phyloP scores from a whole-genome alignment of 2,329 filamentous ascomycete genomes.

The Metarhizium guizhouense region DNA sequence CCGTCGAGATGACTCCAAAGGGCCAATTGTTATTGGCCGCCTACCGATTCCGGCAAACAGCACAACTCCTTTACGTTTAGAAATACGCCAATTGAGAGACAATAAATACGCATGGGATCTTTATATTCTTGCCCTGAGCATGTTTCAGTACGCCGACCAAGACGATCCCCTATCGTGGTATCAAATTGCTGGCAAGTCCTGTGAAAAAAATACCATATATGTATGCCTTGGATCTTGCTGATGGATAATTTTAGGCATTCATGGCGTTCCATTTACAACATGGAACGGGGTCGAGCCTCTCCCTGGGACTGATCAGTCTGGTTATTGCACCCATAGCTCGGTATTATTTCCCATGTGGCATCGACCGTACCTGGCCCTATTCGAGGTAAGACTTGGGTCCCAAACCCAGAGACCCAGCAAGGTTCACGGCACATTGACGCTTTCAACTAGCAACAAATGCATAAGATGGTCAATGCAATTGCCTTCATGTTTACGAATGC shows the following conservation, averaged over 20 bases:
- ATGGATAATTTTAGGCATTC: conserved; percentile 50
- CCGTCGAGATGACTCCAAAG: conserved; percentile 28
- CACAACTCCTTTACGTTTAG: conserved; percentile 42
- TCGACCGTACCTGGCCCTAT: conserved; percentile 63
- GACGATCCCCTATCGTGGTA: conserved; percentile 62
- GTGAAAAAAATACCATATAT: not conserved
- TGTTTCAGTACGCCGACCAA: conserved; percentile 61
- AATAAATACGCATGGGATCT: conserved; percentile 64
- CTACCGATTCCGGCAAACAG: conserved; percentile 30
- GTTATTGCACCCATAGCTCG: conserved; percentile 71
- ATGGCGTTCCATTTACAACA: conserved; percentile 59
- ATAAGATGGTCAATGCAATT: conserved; percentile 30
- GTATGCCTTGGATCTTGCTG: not conserved
- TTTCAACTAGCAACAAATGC: conserved; percentile 25
- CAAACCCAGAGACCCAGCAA: not conserved
- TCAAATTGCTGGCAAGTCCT: conserved; percentile 58
- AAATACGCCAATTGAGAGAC: conserved; percentile 58
- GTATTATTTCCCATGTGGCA: conserved; percentile 77
- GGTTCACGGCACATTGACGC: conserved; percentile 8
- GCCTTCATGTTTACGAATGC: conserved; percentile 38
- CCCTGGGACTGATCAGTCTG: conserved; percentile 44
- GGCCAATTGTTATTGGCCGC: conserved; percentile 32
- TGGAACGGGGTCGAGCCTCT: conserved; percentile 44
- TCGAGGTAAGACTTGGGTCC: conserved; percentile 34
- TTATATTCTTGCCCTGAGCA: conserved; percentile 65